Evolutionary conservation across 345 rosid species (phyloP).

Genomic region (Viola odorata): DNA sequence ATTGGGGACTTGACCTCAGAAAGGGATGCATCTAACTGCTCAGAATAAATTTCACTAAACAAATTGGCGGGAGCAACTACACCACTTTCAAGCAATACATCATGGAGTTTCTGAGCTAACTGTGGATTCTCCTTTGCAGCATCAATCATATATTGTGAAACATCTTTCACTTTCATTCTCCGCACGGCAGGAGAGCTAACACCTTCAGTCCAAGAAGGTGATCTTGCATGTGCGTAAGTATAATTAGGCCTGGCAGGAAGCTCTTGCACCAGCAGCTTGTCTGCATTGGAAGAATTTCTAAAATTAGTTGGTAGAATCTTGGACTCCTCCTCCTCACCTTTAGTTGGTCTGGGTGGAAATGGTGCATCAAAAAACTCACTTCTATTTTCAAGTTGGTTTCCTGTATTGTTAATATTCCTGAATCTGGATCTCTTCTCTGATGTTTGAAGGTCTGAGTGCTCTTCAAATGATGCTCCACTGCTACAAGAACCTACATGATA

Average conservation of each 20-base stretch:
- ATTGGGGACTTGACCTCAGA: slow-evolving; percentile 36
- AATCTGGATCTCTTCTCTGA: slow-evolving; percentile 42
- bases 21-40: slow-evolving; percentile 37
- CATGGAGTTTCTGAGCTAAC: slow-evolving; percentile 84
- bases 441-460: slow-evolving; percentile 50
- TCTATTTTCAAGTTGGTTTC: slow-evolving; percentile 38
- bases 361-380: slow-evolving; percentile 26
- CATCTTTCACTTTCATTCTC: slow-evolving; percentile 90
- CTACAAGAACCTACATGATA: slow-evolving; percentile 59
- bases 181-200: slow-evolving; percentile 78
- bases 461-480: slow-evolving; percentile 59
- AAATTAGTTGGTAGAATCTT: slow-evolving; percentile 27
- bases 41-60: slow-evolving; percentile 59
- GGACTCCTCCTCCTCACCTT: slow-evolving; percentile 39
- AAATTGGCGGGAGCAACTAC: slow-evolving; percentile 80
- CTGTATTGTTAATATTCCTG: slow-evolving; percentile 28
- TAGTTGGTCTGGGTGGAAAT: slow-evolving; percentile 19
- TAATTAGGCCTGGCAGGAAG: slow-evolving; percentile 41
- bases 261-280: slow-evolving; percentile 29
- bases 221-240: slow-evolving; percentile 56
- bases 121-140: slow-evolving; percentile 95
- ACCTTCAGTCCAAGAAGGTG: slow-evolving; percentile 98
- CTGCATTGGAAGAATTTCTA: slow-evolving; percentile 24
- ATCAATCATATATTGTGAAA: slow-evolving; percentile 88
- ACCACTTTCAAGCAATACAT: slow-evolving; percentile 91